Evolutionary conservation across 1,284 basidiomycete genomes (phyloP).

Genomic region (Pseudozyma thailandica): DNA sequence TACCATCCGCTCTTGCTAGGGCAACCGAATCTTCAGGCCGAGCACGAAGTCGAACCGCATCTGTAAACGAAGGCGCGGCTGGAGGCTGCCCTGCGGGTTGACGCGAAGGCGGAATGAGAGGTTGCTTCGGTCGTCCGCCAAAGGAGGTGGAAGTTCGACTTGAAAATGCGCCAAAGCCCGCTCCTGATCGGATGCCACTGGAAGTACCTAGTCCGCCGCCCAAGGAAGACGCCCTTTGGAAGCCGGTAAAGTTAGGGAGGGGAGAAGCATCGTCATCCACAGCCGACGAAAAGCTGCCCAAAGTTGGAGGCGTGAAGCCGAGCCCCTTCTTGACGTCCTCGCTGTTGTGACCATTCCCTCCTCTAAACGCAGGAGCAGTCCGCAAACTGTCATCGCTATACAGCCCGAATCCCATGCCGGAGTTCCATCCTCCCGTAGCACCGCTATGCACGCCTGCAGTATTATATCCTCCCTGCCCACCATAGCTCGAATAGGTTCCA

Average conservation of each 20-base stretch:
- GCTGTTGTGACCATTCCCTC: neutral
- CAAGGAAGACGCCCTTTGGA: conserved; percentile 40
- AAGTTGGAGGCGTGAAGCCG: conserved; percentile 12
- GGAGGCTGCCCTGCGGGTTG: conserved; percentile 13
- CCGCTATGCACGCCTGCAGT: conserved; percentile 34
- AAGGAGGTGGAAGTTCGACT: neutral
- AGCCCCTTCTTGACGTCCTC: conserved; percentile 14
- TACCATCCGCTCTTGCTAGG: conserved; percentile 22
- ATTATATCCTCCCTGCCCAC: conserved; percentile 28
- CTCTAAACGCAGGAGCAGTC: conserved; percentile 2
- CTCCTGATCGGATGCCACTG: neutral
- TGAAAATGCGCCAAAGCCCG: conserved; percentile 9
- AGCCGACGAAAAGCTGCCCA: conserved; percentile 40
- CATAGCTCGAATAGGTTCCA: conserved; percentile 36
- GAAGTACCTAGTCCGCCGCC: neutral
- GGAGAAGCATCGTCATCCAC: conserved; percentile 29
- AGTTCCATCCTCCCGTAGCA: conserved; percentile 43
- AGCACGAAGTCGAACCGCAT: conserved; percentile 37
- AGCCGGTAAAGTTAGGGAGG: conserved; percentile 17
- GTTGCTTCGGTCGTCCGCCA: conserved; percentile 20
- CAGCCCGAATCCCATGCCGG: conserved; percentile 36
- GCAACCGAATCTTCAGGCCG: conserved; percentile 38
- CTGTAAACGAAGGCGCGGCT: conserved; percentile 34
- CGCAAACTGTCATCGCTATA: conserved; percentile 19
- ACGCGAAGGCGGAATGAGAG: conserved; percentile 33